Evolutionary conservation across 176 grass and related monocot genomes (phyloP).

Genomic region (Rhynchospora breviuscula): DNA sequence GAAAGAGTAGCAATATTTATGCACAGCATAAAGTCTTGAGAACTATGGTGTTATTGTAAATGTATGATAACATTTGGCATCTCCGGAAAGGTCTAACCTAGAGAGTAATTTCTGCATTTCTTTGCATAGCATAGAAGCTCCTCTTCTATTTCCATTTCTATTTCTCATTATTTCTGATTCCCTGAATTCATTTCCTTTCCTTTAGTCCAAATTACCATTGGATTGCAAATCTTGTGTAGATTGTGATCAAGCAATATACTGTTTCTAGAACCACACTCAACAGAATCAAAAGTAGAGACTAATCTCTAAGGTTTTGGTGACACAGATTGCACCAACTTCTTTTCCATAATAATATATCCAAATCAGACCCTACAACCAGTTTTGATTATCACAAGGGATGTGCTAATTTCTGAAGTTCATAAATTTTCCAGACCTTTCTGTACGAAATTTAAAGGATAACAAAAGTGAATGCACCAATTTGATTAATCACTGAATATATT

Average conservation of each 20-base stretch:
- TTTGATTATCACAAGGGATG: not conserved
- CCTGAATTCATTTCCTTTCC: not conserved
- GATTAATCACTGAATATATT: not conserved
- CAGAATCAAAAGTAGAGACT: too few species aligned
- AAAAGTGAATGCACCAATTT: not conserved
- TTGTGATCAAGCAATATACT: not conserved
- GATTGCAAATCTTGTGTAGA: not conserved
- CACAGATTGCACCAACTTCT: not conserved
- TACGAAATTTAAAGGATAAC: not conserved
- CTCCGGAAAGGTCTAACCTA: not conserved
- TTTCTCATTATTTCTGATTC: not conserved
- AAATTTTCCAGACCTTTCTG: not conserved
- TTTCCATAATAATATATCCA: not conserved
- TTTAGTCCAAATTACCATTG: not conserved
- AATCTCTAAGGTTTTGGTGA: not conserved
- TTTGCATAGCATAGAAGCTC: not conserved
- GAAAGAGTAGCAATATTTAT: not conserved
- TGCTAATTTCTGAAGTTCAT: not conserved
- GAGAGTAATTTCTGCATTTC: not conserved
- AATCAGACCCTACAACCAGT: not conserved
- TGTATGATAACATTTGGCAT: not conserved
- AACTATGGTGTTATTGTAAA: not conserved
- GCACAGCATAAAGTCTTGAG: not conserved
- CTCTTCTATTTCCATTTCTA: constrained; percentile 1
- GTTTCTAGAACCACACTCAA: not conserved